Evolutionary conservation across 2,329 filamentous ascomycete genomes (phyloP).

Genomic region (Fusarium sterilihyphosum): DNA sequence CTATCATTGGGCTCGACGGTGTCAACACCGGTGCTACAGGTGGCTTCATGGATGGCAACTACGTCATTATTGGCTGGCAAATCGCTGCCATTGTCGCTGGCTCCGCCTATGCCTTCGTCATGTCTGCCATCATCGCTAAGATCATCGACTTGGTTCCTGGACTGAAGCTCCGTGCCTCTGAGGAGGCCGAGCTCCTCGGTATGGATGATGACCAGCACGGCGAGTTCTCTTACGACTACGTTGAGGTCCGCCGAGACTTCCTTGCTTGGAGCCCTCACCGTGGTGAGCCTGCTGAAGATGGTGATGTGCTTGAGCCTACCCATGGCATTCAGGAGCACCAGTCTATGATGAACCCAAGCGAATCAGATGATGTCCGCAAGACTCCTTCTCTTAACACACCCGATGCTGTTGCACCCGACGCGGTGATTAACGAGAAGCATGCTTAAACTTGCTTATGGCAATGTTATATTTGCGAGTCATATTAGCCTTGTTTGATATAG

Average conservation of each 20-base stretch:
- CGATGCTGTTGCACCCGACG: conserved; percentile 15
- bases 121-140: conserved; percentile 79
- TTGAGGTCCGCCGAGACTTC: conserved; percentile 88
- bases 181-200: conserved; percentile 84
- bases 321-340: conserved; percentile 77
- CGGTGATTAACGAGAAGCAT: conserved; percentile 24
- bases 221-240: conserved; percentile 91
- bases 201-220: conserved; percentile 93
- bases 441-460: conserved; percentile 4
- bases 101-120: conserved; percentile 75
- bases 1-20: conserved; percentile 79
- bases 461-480: conserved; percentile 15
- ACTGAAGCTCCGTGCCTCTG: conserved; percentile 80
- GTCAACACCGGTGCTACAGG: conserved; percentile 75
- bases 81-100: conserved; percentile 77
- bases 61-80: conserved; percentile 79
- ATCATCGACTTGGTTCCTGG: conserved; percentile 79
- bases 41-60: conserved; percentile 81
- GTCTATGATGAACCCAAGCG: conserved; percentile 49
- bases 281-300: conserved; percentile 68
- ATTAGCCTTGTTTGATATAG: conserved; percentile 36
- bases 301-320: conserved; percentile 69
- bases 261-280: conserved; percentile 86
- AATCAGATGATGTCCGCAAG: conserved; percentile 42
- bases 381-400: conserved; percentile 33